Conservation (phyloP, 805 yeast species). For the Ogataea thermomethanolica region DNA sequence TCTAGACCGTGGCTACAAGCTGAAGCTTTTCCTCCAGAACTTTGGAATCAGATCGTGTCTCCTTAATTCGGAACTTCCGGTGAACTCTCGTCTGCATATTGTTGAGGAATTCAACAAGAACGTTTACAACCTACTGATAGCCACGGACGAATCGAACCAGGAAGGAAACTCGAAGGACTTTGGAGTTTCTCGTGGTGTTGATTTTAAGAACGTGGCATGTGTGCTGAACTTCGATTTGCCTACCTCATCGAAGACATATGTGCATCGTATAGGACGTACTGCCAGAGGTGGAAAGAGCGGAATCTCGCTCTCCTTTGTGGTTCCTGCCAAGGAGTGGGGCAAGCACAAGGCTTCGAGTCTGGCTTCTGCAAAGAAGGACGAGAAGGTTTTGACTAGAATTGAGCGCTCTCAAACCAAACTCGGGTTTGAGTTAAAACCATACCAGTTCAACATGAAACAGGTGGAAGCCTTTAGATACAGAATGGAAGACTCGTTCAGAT, state of each 20-base stretch:
- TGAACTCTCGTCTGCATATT: constrained; percentile 89
- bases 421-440: constrained; percentile 78
- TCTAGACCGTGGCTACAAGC: constrained; percentile 91
- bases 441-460: constrained; percentile 86
- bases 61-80: constrained; percentile 86
- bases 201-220: constrained; percentile 93
- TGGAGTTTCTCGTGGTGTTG: constrained; percentile 96
- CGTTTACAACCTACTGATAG: constrained; percentile 81
- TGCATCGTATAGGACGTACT: constrained; percentile 94
- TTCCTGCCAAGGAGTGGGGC: constrained; percentile 78
- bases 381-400: constrained; percentile 74
- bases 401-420: constrained; percentile 69
- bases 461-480: constrained; percentile 95
- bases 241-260: constrained; percentile 79
- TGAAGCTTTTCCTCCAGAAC: constrained; percentile 87
- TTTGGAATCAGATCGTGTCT: constrained; percentile 89
- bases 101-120: constrained; percentile 93
- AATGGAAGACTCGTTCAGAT: constrained; percentile 94
- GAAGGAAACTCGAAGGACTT: constrained; percentile 54
- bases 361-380: constrained; percentile 74
- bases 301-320: constrained; percentile 89
- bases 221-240: constrained; percentile 95
- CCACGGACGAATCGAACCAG: constrained; percentile 83
- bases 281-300: constrained; percentile 97
- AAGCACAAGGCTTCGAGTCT: constrained; percentile 80